phyloP scores from a whole-genome alignment of 805 yeast genomes.

The Cyberlindnera japonica region DNA sequence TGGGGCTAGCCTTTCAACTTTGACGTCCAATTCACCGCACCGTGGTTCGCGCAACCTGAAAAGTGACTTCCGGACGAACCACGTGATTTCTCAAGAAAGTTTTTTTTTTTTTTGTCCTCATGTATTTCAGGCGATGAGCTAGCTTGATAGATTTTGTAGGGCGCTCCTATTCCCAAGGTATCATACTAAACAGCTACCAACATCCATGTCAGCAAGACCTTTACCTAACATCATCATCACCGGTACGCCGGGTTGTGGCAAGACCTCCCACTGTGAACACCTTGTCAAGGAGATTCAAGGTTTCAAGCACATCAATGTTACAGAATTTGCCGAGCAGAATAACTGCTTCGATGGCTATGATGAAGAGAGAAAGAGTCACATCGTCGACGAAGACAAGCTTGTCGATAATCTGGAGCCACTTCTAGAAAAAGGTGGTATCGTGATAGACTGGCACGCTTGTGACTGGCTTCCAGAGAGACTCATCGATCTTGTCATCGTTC shows the following conservation, averaged over 20 bases:
- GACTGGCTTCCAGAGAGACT: conserved; percentile 91
- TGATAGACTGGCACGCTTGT: conserved; percentile 97
- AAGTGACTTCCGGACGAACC: no score
- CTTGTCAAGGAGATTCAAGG: conserved; percentile 50
- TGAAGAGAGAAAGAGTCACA: conserved; percentile 75
- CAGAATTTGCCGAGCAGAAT: conserved; percentile 76
- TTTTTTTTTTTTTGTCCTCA: no score
- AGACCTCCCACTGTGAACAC: conserved; percentile 68
- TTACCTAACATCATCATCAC: conserved; percentile 80
- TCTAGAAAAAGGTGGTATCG: conserved; percentile 78
- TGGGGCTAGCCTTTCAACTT: no score
- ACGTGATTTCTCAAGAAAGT: no score
- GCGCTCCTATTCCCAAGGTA: no score
- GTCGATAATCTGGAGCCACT: conserved; percentile 77
- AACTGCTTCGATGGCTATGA: conserved; percentile 82
- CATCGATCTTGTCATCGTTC: conserved; percentile 87
- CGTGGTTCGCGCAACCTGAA: no score
- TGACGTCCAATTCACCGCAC: no score
- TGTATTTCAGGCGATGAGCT: neutral
- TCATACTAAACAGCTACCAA: no score
- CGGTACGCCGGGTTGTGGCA: conserved; percentile 95
- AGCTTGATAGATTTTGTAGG: no score
- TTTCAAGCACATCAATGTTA: conserved; percentile 54
- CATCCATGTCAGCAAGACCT: conserved; percentile 25
- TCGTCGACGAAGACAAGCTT: conserved; percentile 89